phyloP scores from a whole-genome alignment of 768 basidiomycete species.

The Mycena venus region DNA sequence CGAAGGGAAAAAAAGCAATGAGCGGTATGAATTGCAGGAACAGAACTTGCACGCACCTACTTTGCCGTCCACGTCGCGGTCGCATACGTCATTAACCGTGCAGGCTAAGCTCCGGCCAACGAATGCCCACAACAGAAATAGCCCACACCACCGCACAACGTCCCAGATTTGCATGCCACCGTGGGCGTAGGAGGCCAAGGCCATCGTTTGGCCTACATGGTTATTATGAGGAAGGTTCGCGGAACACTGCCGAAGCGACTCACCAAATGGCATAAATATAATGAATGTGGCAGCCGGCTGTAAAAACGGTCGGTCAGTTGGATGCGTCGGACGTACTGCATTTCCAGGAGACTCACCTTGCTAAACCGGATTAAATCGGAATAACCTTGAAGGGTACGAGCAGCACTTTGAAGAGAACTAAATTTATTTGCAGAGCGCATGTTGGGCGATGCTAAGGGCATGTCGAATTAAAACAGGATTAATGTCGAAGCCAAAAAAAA shows the following conservation, averaged over 20 bases:
- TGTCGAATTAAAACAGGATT: too few species aligned
- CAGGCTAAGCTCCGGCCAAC: background rate
- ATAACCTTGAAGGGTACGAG: background rate
- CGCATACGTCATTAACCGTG: background rate
- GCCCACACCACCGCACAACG: background rate
- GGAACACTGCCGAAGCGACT: background rate
- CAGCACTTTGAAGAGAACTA: background rate
- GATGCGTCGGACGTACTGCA: background rate
- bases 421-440: background rate
- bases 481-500: too few species aligned
- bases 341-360: background rate
- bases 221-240: background rate
- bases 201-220: background rate
- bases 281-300: background rate
- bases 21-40: background rate
- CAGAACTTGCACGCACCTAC: background rate
- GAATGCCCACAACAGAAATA: background rate
- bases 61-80: background rate
- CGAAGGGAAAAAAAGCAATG: background rate
- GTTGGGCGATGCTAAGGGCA: too few species aligned
- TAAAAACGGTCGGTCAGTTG: background rate
- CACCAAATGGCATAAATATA: background rate
- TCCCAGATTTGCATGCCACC: background rate
- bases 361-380: background rate
- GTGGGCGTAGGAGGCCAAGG: background rate